Conservation (phyloP, 2,329 filamentous ascomycete species). For the Furcasterigmium furcatum region DNA sequence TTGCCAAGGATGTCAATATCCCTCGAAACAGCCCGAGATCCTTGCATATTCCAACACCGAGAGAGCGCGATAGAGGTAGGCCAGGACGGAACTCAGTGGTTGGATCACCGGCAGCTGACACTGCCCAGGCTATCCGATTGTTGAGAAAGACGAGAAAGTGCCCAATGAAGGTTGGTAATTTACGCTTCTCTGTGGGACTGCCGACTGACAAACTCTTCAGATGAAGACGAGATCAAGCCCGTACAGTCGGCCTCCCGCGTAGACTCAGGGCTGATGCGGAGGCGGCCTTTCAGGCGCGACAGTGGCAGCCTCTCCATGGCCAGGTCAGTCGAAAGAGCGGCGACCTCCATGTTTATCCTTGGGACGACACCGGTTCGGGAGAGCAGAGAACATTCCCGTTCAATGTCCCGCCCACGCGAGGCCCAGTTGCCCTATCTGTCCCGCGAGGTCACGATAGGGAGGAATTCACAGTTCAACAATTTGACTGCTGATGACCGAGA, state of each 20-base stretch:
- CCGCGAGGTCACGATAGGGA: slow-evolving; percentile 36
- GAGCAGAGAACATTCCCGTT: slow-evolving; percentile 7
- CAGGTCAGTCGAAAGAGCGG: slow-evolving; percentile 31
- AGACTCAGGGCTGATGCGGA: neutral
- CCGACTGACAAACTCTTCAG: neutral
- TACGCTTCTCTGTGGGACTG: neutral
- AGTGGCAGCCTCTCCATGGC: slow-evolving; percentile 19
- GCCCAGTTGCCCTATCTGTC: slow-evolving; percentile 34
- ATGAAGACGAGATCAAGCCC: neutral
- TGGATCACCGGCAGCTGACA: neutral
- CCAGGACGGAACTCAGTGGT: neutral
- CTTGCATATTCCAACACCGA: slow-evolving; percentile 3
- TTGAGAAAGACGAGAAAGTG: slow-evolving; percentile 6
- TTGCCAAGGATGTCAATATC: neutral
- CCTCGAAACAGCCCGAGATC: neutral
- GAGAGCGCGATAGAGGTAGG: slow-evolving; percentile 5
- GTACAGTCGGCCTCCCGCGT: neutral
- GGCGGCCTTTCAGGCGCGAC: neutral
- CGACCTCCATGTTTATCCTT: slow-evolving; percentile 36
- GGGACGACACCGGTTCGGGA: slow-evolving; percentile 15
- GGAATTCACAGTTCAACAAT: slow-evolving; percentile 43
- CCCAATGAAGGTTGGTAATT: slow-evolving; percentile 16
- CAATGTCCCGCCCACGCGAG: slow-evolving; percentile 6
- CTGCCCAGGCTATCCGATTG: neutral
- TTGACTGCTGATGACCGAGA: slow-evolving; percentile 35